These are phyloP conservation scores for Sutorius australiensis DNA, from an alignment of 768 basidiomycete species.

Conservation along the genomic window DNA sequence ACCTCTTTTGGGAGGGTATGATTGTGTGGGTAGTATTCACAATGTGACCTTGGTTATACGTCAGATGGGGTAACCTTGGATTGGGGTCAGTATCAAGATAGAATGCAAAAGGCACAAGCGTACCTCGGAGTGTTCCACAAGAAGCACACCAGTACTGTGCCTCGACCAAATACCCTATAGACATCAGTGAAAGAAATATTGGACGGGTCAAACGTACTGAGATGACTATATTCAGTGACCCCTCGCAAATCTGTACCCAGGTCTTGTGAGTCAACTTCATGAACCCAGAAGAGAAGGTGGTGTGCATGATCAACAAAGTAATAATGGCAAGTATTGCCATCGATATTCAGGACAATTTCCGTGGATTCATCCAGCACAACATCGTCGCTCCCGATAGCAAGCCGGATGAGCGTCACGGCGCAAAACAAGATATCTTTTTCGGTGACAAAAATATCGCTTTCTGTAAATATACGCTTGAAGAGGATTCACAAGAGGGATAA, in stretches of 20 bases:
- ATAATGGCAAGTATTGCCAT: slow-evolving; percentile 3
- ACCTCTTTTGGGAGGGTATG: slow-evolving; percentile 2
- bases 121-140: background rate
- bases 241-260: slow-evolving; percentile 7
- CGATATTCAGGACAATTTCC: slow-evolving; percentile 12
- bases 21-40: slow-evolving; percentile 14
- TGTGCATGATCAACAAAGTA: slow-evolving; percentile 16
- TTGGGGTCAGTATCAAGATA: background rate
- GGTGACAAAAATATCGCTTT: background rate
- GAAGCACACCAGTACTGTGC: slow-evolving; percentile 12
- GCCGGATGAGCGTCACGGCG: slow-evolving; percentile 5
- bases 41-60: slow-evolving; percentile 12
- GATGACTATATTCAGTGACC: slow-evolving; percentile 3
- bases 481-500: background rate
- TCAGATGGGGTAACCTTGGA: background rate
- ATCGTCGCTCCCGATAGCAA: background rate
- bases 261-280: background rate
- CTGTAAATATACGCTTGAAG: slow-evolving; percentile 16
- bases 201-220: slow-evolving; percentile 5
- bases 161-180: slow-evolving; percentile 12
- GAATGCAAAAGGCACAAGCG: background rate
- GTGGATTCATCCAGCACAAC: slow-evolving; percentile 3
- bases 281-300: slow-evolving; percentile 18
- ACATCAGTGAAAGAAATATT: background rate
- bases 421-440: background rate